Percentiles rank a stretch among this genome's conserved stretches.
These are phyloP conservation scores for Trichoderma erinaceum DNA, from an alignment of 495 filamentous ascomycete genomes.

Conservation along the genomic window DNA sequence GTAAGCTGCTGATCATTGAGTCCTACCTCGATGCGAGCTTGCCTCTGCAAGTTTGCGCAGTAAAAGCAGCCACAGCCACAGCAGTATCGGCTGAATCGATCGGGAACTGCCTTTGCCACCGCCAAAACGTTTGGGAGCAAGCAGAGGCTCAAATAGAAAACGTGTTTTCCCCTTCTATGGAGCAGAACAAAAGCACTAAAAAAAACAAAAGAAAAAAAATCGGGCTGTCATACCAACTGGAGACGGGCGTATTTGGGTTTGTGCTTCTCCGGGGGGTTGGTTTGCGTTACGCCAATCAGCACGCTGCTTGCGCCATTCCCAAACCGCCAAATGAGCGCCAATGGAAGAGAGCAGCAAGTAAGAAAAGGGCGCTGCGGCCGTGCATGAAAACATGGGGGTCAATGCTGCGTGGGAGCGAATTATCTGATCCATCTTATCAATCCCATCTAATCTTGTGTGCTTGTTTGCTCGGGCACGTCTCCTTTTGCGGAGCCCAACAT, in stretches of 20 bases:
- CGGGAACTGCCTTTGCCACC: too few relatives aligned
- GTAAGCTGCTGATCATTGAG: too few relatives aligned
- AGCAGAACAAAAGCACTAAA: too few relatives aligned
- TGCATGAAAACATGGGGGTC: not conserved
- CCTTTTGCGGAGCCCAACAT: constrained; percentile 4
- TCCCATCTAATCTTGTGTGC: constrained; percentile 15
- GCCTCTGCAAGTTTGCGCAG: too few relatives aligned
- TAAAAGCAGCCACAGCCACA: too few relatives aligned
- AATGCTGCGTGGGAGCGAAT: not conserved
- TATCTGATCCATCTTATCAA: constrained; percentile 17
- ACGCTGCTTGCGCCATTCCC: not conserved
- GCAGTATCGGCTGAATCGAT: too few relatives aligned
- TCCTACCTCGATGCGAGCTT: too few relatives aligned
- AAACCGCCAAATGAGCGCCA: not conserved
- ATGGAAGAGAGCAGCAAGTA: not conserved
- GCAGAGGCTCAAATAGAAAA: too few relatives aligned
- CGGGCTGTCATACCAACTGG: not conserved
- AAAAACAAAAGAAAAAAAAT: not conserved
- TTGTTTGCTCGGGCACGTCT: not conserved
- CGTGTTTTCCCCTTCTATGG: too few relatives aligned
- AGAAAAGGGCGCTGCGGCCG: not conserved
- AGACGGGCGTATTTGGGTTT: not conserved
- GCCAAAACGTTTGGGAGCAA: too few relatives aligned
- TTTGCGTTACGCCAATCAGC: not conserved
- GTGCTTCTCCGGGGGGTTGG: not conserved